Conservation (phyloP, 2,329 filamentous ascomycete species). For the Talaromyces sp. region DNA sequence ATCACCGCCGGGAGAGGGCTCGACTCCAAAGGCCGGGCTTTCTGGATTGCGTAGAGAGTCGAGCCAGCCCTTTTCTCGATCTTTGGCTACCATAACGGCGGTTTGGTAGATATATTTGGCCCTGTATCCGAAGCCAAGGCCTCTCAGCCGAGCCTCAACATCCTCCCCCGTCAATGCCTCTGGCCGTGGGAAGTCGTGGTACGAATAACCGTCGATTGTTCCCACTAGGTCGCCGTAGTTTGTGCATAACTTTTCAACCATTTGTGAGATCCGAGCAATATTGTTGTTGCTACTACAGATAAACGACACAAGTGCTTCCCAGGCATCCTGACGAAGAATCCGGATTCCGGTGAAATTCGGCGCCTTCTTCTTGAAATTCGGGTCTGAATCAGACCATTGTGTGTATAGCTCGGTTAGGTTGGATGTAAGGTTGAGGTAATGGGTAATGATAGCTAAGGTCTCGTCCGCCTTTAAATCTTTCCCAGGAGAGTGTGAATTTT, state of each 20-base stretch:
- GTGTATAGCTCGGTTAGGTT: constrained; percentile 72
- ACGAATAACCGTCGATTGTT: constrained; percentile 62
- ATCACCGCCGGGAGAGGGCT: constrained; percentile 40
- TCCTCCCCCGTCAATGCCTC: constrained; percentile 63
- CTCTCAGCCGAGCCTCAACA: constrained; percentile 75
- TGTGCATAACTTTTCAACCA: constrained; percentile 87
- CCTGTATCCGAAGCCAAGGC: constrained; percentile 88
- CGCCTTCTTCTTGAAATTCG: constrained; percentile 84
- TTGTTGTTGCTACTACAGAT: constrained; percentile 99
- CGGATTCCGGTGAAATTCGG: constrained; percentile 84
- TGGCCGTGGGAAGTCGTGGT: constrained; percentile 83
- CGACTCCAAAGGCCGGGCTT: constrained; percentile 53
- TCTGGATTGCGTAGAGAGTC: constrained; percentile 72
- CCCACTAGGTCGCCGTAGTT: constrained; percentile 78
- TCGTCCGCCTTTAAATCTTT: constrained; percentile 51
- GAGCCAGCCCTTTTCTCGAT: constrained; percentile 70
- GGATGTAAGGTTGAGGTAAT: constrained; percentile 84
- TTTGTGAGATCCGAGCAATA: constrained; percentile 88
- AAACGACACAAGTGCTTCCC: constrained; percentile 90
- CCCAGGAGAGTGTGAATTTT: constrained; percentile 23
- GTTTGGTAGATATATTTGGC: constrained; percentile 90
- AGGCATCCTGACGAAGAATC: constrained; percentile 89
- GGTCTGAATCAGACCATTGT: constrained; percentile 78
- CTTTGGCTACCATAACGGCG: constrained; percentile 64
- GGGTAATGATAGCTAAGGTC: constrained; percentile 65